These are phyloP conservation scores for Silene vulgaris DNA, from an alignment of 179 eudicot species.

Conservation along the genomic window DNA sequence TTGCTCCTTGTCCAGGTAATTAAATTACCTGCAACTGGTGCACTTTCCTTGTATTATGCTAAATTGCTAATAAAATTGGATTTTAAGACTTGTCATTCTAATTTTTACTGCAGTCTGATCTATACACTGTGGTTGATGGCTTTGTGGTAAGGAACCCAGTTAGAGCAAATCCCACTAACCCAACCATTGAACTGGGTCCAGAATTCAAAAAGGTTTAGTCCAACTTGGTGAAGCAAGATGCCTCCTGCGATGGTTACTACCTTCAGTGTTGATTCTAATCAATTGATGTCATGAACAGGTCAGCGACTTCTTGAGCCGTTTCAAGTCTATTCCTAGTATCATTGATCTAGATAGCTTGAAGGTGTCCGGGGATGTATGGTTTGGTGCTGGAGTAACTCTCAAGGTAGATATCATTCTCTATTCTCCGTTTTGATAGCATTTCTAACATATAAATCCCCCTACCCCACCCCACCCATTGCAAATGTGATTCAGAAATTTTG, in stretches of 20 bases:
- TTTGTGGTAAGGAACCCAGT: slow-evolving; percentile 65
- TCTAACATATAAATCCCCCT: not conserved
- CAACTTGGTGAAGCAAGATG: not conserved
- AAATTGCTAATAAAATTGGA: not conserved
- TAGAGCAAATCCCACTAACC: slow-evolving; percentile 69
- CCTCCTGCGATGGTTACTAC: not conserved
- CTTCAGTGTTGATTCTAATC: slow-evolving; percentile 6
- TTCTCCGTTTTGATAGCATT: not conserved
- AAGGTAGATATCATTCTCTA: slow-evolving; percentile 45
- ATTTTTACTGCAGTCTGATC: slow-evolving; percentile 59
- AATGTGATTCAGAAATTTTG: no score
- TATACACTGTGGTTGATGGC: slow-evolving; percentile 68
- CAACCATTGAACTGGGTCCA: slow-evolving; percentile 92
- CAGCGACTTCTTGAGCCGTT: slow-evolving; percentile 74
- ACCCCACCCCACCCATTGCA: no score
- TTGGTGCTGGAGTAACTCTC: slow-evolving; percentile 67
- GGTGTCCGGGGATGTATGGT: slow-evolving; percentile 92
- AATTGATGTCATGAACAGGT: slow-evolving; percentile 44
- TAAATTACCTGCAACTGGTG: not conserved
- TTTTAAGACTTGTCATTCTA: not conserved
- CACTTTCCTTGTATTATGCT: not conserved
- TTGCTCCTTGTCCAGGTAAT: slow-evolving; percentile 95
- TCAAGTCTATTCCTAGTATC: slow-evolving; percentile 94
- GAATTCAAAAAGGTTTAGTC: slow-evolving; percentile 81
- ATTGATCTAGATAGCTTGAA: slow-evolving; percentile 85